Evolutionary conservation across 2,329 filamentous ascomycete species (phyloP), one percentile per base, ranked within the genome.

Genomic region (Colletotrichum melonis): DNA sequence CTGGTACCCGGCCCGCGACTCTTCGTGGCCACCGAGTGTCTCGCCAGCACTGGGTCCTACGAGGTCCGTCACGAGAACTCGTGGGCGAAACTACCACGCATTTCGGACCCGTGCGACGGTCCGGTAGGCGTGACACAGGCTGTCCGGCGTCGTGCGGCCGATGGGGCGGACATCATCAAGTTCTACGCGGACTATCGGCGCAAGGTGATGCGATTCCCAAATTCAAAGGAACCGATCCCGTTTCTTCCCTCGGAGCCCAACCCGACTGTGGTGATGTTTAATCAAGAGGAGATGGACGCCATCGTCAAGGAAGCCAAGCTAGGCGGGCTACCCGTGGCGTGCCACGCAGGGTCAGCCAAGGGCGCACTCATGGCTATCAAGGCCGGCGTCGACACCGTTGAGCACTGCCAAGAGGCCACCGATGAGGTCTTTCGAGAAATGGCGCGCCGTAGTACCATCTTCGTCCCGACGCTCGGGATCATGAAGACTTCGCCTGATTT

Each of bases 1-100:
- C 77, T 90, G 12, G 85, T 84, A 2, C 87, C 88, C 0, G 89
- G 89, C 0, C 88, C 89, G 0, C 84, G 89, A 2, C 82, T 90
- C 52, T 89, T 89, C 77, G 88, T 90, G 32, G 86, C 87, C 3
- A 89, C 88, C 0, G 83, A 87, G 67, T 84, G 83, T 24, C 79
- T 90, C 14, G 86, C 88, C 5, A 86, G 83, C 52, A 86, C 83
- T 11, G 85, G 86, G 9, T 84, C 86, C 0, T 90, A 88, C 75
- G 87, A 87, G 75, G 78, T 85, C 19, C 82, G 86, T 6, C 81
- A 82, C 19, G 88, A 89, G 79, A 88, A 88, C 75, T 73, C 75
- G 81, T 72, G 72, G 76, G 8, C 74, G 78, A 35, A 76, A 76
- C 9, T 80, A 80, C 26, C 71, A 8, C 78, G 81, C 35, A 75